phyloP scores from a whole-genome alignment of 768 basidiomycete genomes.

The Boletus tomentosulus region DNA sequence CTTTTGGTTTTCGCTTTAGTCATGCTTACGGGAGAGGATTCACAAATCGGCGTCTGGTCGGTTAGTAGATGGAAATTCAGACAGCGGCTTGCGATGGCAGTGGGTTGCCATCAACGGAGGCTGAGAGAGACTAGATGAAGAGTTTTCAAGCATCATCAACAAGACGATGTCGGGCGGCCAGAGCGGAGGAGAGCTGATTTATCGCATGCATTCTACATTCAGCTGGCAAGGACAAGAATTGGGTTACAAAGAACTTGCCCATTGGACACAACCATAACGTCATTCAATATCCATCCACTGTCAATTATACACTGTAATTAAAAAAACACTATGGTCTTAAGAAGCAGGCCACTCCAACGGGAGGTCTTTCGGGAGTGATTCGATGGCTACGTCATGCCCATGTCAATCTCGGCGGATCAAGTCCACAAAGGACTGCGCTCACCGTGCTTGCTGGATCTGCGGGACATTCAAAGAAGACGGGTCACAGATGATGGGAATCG shows the following conservation, averaged over 20 bases:
- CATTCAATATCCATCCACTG: no score
- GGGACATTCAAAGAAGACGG: neutral
- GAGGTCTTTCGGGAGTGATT: constrained; percentile 5
- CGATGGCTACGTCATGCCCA: neutral
- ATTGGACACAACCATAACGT: no score
- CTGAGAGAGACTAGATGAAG: neutral
- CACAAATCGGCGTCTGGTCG: no score
- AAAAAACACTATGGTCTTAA: no score
- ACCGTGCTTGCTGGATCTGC: constrained; percentile 10
- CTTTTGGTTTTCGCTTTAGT: neutral
- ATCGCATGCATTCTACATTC: neutral
- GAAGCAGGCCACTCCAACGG: neutral
- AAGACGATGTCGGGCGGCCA: neutral
- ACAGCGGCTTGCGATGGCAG: neutral
- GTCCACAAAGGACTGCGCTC: neutral
- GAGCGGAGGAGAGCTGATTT: neutral
- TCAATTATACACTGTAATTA: no score
- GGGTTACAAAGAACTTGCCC: no score
- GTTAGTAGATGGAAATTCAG: no score
- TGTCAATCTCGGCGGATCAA: neutral
- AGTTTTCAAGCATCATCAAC: neutral
- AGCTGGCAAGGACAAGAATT: no score
- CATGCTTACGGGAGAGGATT: no score
- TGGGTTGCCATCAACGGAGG: no score
- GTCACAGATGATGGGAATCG: neutral